Conservation (phyloP, 108 stramenopile genomes). For the Aurantiochytrium sp. region DNA sequence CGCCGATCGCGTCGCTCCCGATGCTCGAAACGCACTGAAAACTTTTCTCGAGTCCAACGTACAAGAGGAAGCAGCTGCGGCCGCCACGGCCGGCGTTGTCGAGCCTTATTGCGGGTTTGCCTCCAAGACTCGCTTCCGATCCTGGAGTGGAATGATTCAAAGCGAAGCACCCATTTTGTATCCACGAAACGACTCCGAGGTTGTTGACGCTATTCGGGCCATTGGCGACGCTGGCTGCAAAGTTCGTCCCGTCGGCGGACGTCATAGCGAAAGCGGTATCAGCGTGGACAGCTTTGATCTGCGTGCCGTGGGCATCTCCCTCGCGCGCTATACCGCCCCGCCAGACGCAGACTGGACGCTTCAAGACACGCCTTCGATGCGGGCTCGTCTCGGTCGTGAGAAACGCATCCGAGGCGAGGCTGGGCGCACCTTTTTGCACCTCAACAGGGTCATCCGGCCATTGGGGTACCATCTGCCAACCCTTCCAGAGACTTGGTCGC, state of each 20-base stretch:
- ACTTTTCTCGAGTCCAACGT: neutral
- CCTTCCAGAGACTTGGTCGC: neutral
- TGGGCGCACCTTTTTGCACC: neutral
- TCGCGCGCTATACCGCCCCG: neutral
- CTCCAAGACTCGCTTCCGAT: neutral
- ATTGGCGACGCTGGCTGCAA: conserved; percentile 12
- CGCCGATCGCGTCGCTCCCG: neutral
- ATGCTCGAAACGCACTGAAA: neutral
- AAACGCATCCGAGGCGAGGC: neutral
- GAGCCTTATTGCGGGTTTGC: neutral
- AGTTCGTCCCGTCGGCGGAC: neutral
- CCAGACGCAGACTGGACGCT: neutral
- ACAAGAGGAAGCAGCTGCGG: neutral
- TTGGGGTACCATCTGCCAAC: neutral
- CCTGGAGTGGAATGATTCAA: neutral
- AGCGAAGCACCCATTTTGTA: neutral
- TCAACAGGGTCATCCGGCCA: neutral
- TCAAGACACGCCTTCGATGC: neutral
- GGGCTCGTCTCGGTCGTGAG: neutral
- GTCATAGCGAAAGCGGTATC: neutral
- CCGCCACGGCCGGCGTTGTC: neutral
- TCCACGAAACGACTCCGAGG: neutral
- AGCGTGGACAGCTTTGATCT: neutral
- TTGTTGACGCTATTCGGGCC: neutral
- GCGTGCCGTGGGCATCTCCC: neutral